Conservation (phyloP, 148 eudicot species). For the Silene conica region DNA sequence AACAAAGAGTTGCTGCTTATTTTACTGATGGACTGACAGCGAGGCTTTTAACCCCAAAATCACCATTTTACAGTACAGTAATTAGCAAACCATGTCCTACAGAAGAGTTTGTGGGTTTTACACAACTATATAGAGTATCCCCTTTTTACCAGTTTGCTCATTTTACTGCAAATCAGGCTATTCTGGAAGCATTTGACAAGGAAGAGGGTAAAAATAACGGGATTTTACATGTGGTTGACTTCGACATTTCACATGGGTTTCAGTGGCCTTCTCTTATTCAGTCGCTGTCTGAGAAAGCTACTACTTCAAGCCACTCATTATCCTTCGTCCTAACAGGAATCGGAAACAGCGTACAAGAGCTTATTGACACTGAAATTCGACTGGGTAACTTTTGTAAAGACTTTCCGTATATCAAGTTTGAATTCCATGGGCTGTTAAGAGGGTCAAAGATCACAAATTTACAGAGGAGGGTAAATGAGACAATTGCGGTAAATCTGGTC, state of each 20-base stretch:
- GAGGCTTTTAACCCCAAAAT: constrained; percentile 48
- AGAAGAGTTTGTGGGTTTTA: constrained; percentile 62
- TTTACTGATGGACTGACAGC: constrained; percentile 67
- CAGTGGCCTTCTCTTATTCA: constrained; percentile 94
- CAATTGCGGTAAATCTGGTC: constrained; percentile 55
- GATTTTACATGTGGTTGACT: constrained; percentile 57
- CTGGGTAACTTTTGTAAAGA: constrained; percentile 57
- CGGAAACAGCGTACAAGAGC: constrained; percentile 48
- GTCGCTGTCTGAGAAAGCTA: constrained; percentile 59
- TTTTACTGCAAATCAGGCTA: constrained; percentile 83
- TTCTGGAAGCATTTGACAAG: constrained; percentile 65
- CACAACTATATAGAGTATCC: constrained; percentile 54
- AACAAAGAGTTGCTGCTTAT: constrained; percentile 67
- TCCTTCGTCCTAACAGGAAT: constrained; percentile 52
- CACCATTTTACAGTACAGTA: constrained; percentile 47
- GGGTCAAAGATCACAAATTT: constrained; percentile 32
- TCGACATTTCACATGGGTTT: constrained; percentile 69
- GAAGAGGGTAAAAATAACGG: constrained; percentile 40
- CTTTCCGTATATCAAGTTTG: constrained; percentile 47
- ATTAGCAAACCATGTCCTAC: constrained; percentile 46
- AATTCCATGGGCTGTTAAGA: constrained; percentile 53
- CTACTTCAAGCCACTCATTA: constrained; percentile 18
- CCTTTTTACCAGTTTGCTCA: constrained; percentile 78
- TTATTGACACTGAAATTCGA: constrained; percentile 57
- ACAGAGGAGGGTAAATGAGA: constrained; percentile 49